Conservation (phyloP, 1,284 basidiomycete species). For the Pseudozyma thailandica region DNA sequence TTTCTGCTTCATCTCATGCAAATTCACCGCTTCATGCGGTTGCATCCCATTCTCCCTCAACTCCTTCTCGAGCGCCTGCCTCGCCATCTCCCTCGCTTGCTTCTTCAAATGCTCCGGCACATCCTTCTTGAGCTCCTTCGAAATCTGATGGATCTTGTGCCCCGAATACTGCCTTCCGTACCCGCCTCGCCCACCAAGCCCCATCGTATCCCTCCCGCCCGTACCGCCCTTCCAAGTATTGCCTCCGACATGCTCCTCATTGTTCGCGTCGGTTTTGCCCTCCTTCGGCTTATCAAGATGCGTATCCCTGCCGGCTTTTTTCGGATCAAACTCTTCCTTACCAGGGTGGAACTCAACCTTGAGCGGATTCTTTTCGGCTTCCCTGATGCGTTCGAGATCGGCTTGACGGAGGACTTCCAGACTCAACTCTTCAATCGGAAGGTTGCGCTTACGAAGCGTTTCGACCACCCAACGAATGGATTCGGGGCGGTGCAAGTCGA, state of each 20-base stretch:
- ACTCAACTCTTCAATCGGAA: slow-evolving; percentile 57
- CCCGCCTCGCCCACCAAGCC: slow-evolving; percentile 67
- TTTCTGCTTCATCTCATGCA: slow-evolving; percentile 62
- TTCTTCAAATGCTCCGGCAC: slow-evolving; percentile 67
- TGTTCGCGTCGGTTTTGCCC: slow-evolving; percentile 65
- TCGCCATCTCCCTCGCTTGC: slow-evolving; percentile 68
- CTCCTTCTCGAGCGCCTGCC: slow-evolving; percentile 66
- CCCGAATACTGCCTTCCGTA: slow-evolving; percentile 63
- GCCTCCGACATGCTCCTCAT: slow-evolving; percentile 67
- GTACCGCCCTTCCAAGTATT: slow-evolving; percentile 69
- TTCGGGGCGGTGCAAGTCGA: slow-evolving; percentile 68
- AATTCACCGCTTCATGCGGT: slow-evolving; percentile 62
- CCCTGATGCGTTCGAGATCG: slow-evolving; percentile 31
- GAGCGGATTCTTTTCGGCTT: slow-evolving; percentile 40
- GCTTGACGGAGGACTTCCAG: slow-evolving; percentile 55
- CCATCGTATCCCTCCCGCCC: slow-evolving; percentile 68
- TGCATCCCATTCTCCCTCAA: slow-evolving; percentile 66
- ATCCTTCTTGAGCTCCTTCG: slow-evolving; percentile 64
- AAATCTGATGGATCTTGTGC: slow-evolving; percentile 67
- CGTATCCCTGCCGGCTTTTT: slow-evolving; percentile 51
- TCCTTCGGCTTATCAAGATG: slow-evolving; percentile 64
- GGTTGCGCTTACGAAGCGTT: slow-evolving; percentile 59
- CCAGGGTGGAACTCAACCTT: slow-evolving; percentile 50
- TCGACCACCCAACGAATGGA: slow-evolving; percentile 65
- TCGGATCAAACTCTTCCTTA: slow-evolving; percentile 53